A percentile compares a stretch with the other conserved stretches of the same genome.
Conservation (phyloP, 2,329 filamentous ascomycete genomes). For the Neoarthrinium moseri region DNA sequence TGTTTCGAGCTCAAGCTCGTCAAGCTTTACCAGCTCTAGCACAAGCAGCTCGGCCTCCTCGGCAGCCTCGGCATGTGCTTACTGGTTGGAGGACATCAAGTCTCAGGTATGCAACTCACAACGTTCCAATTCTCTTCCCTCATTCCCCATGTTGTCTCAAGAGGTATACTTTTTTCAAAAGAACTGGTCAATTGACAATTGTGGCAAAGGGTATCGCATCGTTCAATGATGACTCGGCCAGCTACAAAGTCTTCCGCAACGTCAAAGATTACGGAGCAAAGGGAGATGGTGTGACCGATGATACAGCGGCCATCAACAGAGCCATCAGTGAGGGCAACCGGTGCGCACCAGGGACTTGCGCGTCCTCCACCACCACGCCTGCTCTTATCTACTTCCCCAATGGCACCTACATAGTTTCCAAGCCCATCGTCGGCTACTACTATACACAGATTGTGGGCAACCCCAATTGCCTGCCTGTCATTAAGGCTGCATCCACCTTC, state of each 20-base stretch:
- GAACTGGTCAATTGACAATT: too few relatives aligned
- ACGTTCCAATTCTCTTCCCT: too few relatives aligned
- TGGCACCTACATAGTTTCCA: constrained; percentile 69
- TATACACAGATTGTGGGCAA: constrained; percentile 67
- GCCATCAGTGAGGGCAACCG: constrained; percentile 29
- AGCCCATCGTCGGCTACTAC: constrained; percentile 72
- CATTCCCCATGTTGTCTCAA: too few relatives aligned
- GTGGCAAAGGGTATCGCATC: constrained; percentile 31
- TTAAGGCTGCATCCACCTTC: constrained; percentile 54
- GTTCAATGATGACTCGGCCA: constrained; percentile 26
- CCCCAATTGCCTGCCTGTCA: constrained; percentile 43
- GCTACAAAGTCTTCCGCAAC: constrained; percentile 35
- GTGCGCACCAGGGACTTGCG: constrained; percentile 24
- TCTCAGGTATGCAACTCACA: too few relatives aligned
- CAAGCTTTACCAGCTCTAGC: background rate
- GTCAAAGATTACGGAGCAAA: constrained; percentile 35
- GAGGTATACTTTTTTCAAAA: too few relatives aligned
- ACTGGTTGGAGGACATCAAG: constrained; percentile 24
- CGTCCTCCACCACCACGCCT: constrained; percentile 24
- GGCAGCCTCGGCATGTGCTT: constrained; percentile 7
- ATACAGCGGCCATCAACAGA: constrained; percentile 33
- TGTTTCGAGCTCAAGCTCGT: background rate
- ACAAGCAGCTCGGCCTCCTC: constrained; percentile 3
- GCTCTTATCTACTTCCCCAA: constrained; percentile 33
- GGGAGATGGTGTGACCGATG: constrained; percentile 29